Base-by-base conservation (phyloP, 176 grass and related monocot genomes). In the Triticum dicoccoides region DNA sequence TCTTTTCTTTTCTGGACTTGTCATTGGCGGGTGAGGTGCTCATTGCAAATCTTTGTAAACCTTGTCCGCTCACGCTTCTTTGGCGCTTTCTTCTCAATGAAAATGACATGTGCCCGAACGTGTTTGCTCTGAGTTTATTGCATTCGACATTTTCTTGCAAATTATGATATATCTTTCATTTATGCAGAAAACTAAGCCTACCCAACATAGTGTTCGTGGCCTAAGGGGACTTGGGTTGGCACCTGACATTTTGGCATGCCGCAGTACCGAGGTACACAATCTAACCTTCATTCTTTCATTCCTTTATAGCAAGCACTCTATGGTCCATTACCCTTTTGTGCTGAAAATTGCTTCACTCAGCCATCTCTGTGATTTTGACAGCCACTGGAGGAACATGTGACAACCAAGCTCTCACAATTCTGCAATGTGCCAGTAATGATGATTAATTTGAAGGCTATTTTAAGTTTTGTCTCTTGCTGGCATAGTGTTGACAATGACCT, bases 181-280 rank as follows among this genome's bases (percentile, higher is more conserved):
- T 79, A 35, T 87, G 29, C 62, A 99, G 97, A 99, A 99, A 96
- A 99, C 97, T 69, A 99, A 99, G 78, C 97, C 97, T 65, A 99
- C 97, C 17, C 97, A 99, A 58, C 97, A 99, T 78, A 99, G 97
- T 67, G 97, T 99, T 80, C 82, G 92, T 17, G 80, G 87, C 3
- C 88, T 99, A 83, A 92, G 97, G 92, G 92, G 92, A 90, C 97
- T 96, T 54, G 97, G 97, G n/a, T 84, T 99, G 63, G 79, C 80
- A 91, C 97, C 97, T 15, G 89, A 99, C 91, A 61, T 99, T 87
- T 90, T 99, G 77, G 97, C 87, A 65, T 99, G 94, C 61, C 97
- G 97, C 80, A 90, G 94, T 64, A 52, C 94, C 35, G 80, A 94
- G 97, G 97, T 99, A 65, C 58, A 68, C 47, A 33, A 73, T 87